Percentiles rank a stretch among this genome's conserved stretches.
Evolutionary conservation across 1,284 basidiomycete species (phyloP).

Genomic region (Austropuccinia psidii): DNA sequence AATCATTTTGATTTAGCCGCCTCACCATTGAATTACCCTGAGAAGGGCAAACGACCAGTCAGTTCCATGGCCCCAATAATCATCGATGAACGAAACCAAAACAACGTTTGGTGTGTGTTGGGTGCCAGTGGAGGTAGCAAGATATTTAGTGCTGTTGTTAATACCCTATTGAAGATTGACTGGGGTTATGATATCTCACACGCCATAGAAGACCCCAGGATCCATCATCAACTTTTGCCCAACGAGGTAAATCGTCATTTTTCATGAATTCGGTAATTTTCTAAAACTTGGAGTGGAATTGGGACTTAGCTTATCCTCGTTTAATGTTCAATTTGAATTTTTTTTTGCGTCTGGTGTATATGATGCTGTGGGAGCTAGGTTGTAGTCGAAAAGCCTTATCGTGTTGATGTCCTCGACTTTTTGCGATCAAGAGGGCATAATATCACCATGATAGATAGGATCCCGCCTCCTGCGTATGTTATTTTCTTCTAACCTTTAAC

Average conservation of each 20-base stretch:
- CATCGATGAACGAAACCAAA: slow-evolving; percentile 54
- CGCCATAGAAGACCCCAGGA: slow-evolving; percentile 74
- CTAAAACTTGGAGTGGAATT: neutral
- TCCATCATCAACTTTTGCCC: slow-evolving; percentile 88
- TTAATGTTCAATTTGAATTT: too few species aligned
- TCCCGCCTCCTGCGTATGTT: neutral
- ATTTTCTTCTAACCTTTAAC: neutral
- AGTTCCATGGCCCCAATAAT: slow-evolving; percentile 76
- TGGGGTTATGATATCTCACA: slow-evolving; percentile 70
- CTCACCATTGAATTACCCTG: slow-evolving; percentile 65
- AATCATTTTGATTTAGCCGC: slow-evolving; percentile 69
- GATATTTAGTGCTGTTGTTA: slow-evolving; percentile 73
- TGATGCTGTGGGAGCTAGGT: neutral
- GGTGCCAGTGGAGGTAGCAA: slow-evolving; percentile 81
- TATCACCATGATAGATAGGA: slow-evolving; percentile 13
- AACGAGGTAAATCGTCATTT: slow-evolving; percentile 40
- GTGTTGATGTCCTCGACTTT: slow-evolving; percentile 11
- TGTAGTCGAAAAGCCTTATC: slow-evolving; percentile 25
- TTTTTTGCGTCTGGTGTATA: neutral
- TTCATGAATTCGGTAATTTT: neutral
- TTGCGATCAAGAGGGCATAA: slow-evolving; percentile 22
- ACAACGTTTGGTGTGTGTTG: slow-evolving; percentile 60
- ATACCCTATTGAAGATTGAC: slow-evolving; percentile 70
- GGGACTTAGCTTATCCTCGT: too few species aligned
- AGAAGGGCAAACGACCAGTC: slow-evolving; percentile 72